phyloP scores from a whole-genome alignment of 1,284 basidiomycete genomes.

The Ganoderma lucidum region DNA sequence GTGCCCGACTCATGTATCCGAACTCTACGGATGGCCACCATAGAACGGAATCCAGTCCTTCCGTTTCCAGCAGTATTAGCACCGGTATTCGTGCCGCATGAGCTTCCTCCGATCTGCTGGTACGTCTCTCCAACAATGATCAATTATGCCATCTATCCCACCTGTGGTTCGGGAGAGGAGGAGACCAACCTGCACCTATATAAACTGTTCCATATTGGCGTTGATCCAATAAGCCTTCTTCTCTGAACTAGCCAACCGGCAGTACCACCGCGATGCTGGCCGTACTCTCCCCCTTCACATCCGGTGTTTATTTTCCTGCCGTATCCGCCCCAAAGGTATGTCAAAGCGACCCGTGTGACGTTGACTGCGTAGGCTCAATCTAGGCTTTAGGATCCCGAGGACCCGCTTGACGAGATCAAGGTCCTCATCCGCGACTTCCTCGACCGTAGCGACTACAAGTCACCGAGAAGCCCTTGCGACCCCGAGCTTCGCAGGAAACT shows the following conservation, averaged over 20 bases:
- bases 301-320: not conserved
- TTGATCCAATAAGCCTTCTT: not conserved
- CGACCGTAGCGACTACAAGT: constrained; percentile 12
- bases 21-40: no score
- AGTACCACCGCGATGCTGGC: not conserved
- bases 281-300: not conserved
- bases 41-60: no score
- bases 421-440: constrained; percentile 17
- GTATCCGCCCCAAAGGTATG: not conserved
- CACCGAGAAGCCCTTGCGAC: constrained; percentile 11
- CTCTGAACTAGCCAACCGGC: not conserved
- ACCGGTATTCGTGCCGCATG: not conserved
- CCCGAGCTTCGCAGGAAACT: constrained; percentile 10
- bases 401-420: constrained; percentile 11
- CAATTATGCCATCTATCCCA: not conserved
- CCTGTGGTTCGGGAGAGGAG: not conserved
- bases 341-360: not conserved
- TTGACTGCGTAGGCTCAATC: not conserved
- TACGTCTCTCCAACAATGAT: not conserved
- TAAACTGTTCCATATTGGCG: not conserved
- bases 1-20: no score
- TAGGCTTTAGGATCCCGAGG: not conserved
- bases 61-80: not conserved
- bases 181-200: not conserved
- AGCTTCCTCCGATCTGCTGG: no score